phyloP scores from a whole-genome alignment of 2,329 filamentous ascomycete species.

The Trichoderma oligosporum region DNA sequence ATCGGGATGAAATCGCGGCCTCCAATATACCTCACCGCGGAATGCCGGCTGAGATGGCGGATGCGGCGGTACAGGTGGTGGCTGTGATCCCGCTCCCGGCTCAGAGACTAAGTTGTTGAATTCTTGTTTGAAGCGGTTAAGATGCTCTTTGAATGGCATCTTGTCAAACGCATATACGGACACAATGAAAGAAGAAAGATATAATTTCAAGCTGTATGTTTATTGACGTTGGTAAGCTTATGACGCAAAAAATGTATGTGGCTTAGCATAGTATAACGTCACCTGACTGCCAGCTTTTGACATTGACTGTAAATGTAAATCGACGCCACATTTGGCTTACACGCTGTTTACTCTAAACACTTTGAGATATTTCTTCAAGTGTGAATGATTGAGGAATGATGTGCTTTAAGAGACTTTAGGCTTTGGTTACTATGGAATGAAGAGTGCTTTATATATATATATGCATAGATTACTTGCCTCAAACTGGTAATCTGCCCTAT shows the following conservation, averaged over 20 bases:
- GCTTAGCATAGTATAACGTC: background rate
- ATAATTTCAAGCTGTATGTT: background rate
- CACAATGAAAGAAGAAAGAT: background rate
- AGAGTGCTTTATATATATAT: no score
- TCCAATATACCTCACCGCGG: slow-evolving; percentile 45
- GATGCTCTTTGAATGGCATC: slow-evolving; percentile 38
- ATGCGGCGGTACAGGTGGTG: slow-evolving; percentile 17
- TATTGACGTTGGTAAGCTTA: background rate
- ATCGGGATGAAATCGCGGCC: slow-evolving; percentile 45
- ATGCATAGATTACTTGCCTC: no score
- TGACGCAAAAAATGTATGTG: no score
- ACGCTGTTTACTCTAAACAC: no score
- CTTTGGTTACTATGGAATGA: no score
- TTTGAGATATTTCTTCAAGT: no score
- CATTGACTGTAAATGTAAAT: background rate
- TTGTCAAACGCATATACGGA: background rate
- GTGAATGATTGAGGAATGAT: no score
- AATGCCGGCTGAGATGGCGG: slow-evolving; percentile 23
- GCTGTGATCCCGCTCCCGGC: slow-evolving; percentile 23
- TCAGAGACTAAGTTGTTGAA: slow-evolving; percentile 35
- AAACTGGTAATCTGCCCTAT: no score
- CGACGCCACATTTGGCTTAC: background rate
- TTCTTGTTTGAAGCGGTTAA: slow-evolving; percentile 39
- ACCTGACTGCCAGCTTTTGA: background rate
- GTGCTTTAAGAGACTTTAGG: no score